A percentile compares a stretch with the other conserved stretches of the same genome.
Evolutionary conservation across 768 basidiomycete genomes (phyloP).

Genomic region (Pleurotus citrinopileatus): DNA sequence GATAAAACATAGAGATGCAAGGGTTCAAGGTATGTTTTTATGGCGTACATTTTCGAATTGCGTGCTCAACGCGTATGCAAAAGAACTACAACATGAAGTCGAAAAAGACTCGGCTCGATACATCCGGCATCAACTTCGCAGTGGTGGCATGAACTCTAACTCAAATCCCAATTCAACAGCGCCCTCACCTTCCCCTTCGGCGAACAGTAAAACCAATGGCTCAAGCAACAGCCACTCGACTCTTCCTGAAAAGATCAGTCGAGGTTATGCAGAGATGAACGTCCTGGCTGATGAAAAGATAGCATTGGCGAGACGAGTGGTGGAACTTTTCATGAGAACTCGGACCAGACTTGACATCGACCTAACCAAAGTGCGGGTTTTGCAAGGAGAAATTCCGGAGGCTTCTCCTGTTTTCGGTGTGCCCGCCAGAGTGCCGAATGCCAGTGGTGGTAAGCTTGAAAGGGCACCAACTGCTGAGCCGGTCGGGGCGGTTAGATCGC

Average conservation of each 20-base stretch:
- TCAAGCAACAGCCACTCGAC: constrained; percentile 21
- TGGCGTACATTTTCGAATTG: not conserved
- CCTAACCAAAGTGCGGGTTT: constrained; percentile 32
- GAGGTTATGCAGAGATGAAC: constrained; percentile 35
- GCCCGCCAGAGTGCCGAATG: not conserved
- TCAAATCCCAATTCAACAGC: constrained; percentile 6
- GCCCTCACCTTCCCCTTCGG: constrained; percentile 14
- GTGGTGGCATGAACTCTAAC: constrained; percentile 15
- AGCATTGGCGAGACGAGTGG: constrained; percentile 34
- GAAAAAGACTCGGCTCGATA: constrained; percentile 35
- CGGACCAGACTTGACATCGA: constrained; percentile 42
- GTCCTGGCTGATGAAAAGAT: constrained; percentile 36
- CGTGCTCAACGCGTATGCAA: not conserved
- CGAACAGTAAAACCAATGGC: constrained; percentile 17
- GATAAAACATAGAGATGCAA: constrained; percentile 39
- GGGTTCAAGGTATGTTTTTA: constrained; percentile 29
- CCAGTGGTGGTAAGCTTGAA: not conserved
- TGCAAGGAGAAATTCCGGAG: constrained; percentile 28
- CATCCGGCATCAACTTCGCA: constrained; percentile 32
- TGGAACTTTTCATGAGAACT: constrained; percentile 36
- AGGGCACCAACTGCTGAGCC: not conserved
- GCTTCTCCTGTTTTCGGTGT: not conserved
- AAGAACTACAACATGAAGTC: constrained; percentile 40
- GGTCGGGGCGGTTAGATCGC: not conserved
- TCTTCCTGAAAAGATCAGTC: constrained; percentile 31